Evolutionary conservation across 163 green algal species (phyloP).

Genomic region (Botryococcus braunii): DNA sequence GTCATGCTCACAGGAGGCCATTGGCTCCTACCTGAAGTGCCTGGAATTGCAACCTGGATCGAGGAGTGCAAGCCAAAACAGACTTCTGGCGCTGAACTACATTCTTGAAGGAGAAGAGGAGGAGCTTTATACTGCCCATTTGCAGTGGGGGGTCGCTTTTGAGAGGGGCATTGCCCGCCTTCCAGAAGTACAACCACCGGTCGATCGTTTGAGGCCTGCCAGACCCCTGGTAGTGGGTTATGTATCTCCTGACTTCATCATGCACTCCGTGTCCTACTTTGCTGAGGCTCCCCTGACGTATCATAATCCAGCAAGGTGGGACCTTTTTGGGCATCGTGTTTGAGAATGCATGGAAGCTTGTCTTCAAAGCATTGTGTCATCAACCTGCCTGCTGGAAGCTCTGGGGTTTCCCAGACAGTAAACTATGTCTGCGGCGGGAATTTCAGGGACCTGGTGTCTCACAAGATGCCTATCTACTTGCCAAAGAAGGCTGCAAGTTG

Average conservation of each 20-base stretch:
- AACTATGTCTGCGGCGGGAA: too few species aligned
- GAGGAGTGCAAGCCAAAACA: conserved; percentile 70
- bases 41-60: conserved; percentile 52
- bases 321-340: background rate
- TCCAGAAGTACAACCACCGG: background rate
- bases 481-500: too few species aligned
- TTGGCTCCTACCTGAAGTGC: conserved; percentile 55
- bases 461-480: too few species aligned
- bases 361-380: too few species aligned
- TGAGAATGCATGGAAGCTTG: too few species aligned
- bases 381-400: too few species aligned
- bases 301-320: conserved; percentile 38
- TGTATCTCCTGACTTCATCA: conserved; percentile 92
- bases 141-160: conserved; percentile 63
- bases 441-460: too few species aligned
- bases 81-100: conserved; percentile 96
- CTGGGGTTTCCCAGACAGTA: too few species aligned
- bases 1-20: conserved; percentile 35
- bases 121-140: conserved; percentile 70
- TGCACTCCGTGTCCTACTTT: conserved; percentile 96
- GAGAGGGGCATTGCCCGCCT: conserved; percentile 13
- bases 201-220: conserved; percentile 13
- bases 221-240: conserved; percentile 75
- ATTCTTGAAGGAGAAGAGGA: conserved; percentile 59
- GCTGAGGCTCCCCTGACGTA: conserved; percentile 77